These are phyloP conservation scores for Taphrina populina DNA, from an alignment of 1,139 yeast genomes.

Conservation along the genomic window DNA sequence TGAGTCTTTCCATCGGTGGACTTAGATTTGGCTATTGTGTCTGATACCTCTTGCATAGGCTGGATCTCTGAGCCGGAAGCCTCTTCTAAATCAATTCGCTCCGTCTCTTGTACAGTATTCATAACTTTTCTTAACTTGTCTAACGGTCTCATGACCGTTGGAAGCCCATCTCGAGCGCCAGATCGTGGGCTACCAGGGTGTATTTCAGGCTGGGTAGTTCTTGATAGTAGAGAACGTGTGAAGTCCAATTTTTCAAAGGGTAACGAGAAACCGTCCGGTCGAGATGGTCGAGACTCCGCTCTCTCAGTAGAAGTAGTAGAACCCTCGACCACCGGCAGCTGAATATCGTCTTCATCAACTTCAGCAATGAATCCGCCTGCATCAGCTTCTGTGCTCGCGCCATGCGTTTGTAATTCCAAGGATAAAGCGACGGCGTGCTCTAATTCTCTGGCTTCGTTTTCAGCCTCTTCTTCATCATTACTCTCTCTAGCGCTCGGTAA, in stretches of 20 bases:
- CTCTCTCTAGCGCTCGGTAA: not conserved
- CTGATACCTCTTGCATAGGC: not conserved
- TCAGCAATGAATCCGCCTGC: constrained; percentile 18
- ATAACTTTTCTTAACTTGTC: constrained; percentile 9
- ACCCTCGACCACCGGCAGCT: not conserved
- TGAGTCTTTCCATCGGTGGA: not conserved
- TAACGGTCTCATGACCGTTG: not conserved
- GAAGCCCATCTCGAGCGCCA: not conserved
- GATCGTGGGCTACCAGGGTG: not conserved
- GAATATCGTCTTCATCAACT: constrained; percentile 21
- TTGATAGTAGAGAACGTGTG: not conserved
- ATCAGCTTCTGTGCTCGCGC: not conserved
- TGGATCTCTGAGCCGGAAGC: not conserved
- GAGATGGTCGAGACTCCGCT: too few relatives aligned
- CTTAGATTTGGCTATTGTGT: not conserved
- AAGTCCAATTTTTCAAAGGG: constrained; percentile 13
- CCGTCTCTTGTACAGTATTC: constrained; percentile 5
- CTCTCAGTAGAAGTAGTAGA: not conserved
- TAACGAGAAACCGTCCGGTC: not conserved
- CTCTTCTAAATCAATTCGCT: not conserved
- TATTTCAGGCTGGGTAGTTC: not conserved
- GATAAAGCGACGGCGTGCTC: not conserved
- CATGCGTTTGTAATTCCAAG: not conserved
- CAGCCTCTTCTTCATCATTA: not conserved
- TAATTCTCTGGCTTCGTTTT: constrained; percentile 5